Evolutionary conservation across 306 rosid species (phyloP).

Genomic region (Luffa acutangula): DNA sequence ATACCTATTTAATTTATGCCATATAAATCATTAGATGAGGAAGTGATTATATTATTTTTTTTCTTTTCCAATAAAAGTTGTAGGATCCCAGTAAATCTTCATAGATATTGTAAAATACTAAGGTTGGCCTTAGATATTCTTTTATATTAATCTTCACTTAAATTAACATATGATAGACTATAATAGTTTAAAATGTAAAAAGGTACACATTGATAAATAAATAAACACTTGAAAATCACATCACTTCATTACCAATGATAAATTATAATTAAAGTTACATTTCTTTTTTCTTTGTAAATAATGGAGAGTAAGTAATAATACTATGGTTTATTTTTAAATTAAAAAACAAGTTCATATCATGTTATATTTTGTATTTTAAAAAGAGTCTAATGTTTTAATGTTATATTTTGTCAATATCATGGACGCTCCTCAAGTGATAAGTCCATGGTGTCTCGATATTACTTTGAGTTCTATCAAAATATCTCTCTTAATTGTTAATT

Average conservation of each 20-base stretch:
- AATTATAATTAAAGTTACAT: background rate
- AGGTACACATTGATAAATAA: background rate
- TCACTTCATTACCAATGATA: background rate
- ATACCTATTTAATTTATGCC: background rate
- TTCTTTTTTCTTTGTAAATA: background rate
- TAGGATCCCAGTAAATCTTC: constrained; percentile 7
- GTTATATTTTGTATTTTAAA: too few species aligned
- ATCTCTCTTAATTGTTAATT: too few species aligned
- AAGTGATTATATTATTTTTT: background rate
- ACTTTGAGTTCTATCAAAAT: too few species aligned
- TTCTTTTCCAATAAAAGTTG: constrained; percentile 6
- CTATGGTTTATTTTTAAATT: too few species aligned
- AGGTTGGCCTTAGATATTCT: background rate
- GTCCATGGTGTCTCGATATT: too few species aligned
- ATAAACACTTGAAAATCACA: background rate
- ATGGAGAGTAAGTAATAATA: background rate
- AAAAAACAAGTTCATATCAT: too few species aligned
- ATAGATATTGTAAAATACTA: constrained; percentile 7
- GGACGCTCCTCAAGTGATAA: too few species aligned
- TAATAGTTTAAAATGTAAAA: background rate
- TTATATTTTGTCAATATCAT: too few species aligned
- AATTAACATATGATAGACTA: background rate
- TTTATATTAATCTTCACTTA: background rate
- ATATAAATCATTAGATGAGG: background rate
- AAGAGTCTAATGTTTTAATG: too few species aligned